Percentiles rank a stretch among this genome's conserved stretches.
Conservation (phyloP, 2,329 filamentous ascomycete species). For the Lasiodiplodia sp. region DNA sequence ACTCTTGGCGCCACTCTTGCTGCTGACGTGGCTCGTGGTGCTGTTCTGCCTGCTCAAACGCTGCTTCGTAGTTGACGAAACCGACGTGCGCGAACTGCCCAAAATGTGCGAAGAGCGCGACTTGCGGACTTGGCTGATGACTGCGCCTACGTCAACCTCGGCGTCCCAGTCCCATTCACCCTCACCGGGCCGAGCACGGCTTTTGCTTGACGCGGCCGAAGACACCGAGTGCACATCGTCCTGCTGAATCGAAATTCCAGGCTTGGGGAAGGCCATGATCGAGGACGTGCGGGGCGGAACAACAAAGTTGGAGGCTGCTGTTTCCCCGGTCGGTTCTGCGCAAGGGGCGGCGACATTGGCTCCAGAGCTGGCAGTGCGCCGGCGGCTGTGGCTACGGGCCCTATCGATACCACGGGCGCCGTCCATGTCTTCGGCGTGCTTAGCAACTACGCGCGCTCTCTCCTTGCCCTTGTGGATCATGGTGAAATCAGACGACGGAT, state of each 20-base stretch:
- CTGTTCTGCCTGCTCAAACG: slow-evolving; percentile 24
- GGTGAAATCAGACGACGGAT: neutral
- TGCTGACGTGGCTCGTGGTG: slow-evolving; percentile 16
- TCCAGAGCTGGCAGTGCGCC: slow-evolving; percentile 46
- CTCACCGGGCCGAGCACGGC: neutral
- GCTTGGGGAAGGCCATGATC: neutral
- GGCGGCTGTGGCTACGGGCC: slow-evolving; percentile 37
- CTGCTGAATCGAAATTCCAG: neutral
- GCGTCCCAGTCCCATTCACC: slow-evolving; percentile 7
- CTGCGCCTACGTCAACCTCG: slow-evolving; percentile 10
- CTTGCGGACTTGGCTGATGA: slow-evolving; percentile 20
- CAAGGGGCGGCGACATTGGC: slow-evolving; percentile 38
- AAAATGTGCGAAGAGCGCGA: slow-evolving; percentile 10
- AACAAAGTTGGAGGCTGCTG: neutral
- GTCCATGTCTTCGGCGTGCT: neutral
- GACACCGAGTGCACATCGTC: slow-evolving; percentile 35
- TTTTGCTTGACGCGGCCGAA: slow-evolving; percentile 32
- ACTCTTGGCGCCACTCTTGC: slow-evolving; percentile 2
- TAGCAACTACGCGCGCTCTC: neutral
- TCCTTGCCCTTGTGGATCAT: slow-evolving; percentile 9
- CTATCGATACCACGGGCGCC: neutral
- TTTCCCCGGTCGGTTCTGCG: neutral
- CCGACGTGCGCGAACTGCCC: slow-evolving; percentile 7
- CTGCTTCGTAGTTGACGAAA: neutral
- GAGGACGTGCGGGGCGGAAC: slow-evolving; percentile 1